phyloP scores from a whole-genome alignment of 2,329 filamentous ascomycete genomes.

The Malbranchea zuffiana region DNA sequence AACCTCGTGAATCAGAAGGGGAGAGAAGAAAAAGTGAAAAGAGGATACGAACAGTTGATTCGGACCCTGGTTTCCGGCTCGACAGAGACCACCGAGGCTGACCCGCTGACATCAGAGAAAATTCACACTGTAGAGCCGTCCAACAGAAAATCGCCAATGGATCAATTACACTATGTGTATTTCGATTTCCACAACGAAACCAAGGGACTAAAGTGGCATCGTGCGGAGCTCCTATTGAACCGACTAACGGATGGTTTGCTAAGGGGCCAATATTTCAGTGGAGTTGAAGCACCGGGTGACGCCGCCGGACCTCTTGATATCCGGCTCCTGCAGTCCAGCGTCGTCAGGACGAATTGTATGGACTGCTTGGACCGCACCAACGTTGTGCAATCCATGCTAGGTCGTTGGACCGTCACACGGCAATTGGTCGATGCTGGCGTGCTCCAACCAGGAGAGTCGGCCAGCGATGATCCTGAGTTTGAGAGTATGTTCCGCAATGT shows the following conservation, averaged over 20 bases:
- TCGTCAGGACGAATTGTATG: conserved; percentile 98
- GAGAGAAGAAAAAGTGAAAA: conserved; percentile 77
- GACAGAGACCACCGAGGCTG: conserved; percentile 53
- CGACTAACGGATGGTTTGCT: conserved; percentile 64
- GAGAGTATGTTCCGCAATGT: conserved; percentile 90
- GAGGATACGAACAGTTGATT: conserved; percentile 86
- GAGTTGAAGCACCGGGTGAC: conserved; percentile 69
- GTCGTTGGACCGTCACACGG: conserved; percentile 74
- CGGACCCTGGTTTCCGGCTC: conserved; percentile 61
- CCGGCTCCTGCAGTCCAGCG: conserved; percentile 69
- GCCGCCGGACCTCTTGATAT: conserved; percentile 63
- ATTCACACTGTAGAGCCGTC: conserved; percentile 63
- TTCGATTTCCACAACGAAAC: conserved; percentile 99
- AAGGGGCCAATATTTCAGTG: conserved; percentile 83
- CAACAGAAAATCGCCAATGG: conserved; percentile 53
- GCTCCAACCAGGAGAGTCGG: conserved; percentile 62
- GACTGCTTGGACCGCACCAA: conserved; percentile 97
- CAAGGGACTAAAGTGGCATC: conserved; percentile 87
- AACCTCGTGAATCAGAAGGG: conserved; percentile 97
- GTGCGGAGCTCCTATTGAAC: conserved; percentile 75
- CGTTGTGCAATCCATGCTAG: conserved; percentile 94
- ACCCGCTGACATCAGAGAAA: conserved; percentile 62
- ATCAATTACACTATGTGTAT: conserved; percentile 89
- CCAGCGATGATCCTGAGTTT: conserved; percentile 70
- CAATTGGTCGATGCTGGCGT: conserved; percentile 79